Evolutionary conservation across 2,329 filamentous ascomycete species (phyloP).

Genomic region (Rutstroemia sp.): DNA sequence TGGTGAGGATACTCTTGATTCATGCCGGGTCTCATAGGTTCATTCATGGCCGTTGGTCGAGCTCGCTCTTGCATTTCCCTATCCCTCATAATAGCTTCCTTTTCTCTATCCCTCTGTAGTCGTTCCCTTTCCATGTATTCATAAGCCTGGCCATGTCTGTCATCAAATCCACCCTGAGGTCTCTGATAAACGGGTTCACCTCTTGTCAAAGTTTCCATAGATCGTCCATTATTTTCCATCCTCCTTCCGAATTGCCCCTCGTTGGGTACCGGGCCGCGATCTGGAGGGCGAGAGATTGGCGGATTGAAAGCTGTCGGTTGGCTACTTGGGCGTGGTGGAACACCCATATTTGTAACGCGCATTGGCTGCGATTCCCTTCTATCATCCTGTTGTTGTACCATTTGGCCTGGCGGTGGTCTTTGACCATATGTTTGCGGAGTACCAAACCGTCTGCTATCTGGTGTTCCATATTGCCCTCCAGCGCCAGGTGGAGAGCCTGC

Average conservation of each 20-base stretch:
- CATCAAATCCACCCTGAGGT: conserved; percentile 19
- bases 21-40: conserved; percentile 9
- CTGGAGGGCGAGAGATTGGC: conserved; percentile 38
- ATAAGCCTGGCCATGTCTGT: conserved; percentile 32
- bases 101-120: not conserved
- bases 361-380: conserved; percentile 30
- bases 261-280: conserved; percentile 25
- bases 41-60: conserved; percentile 33
- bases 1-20: conserved; percentile 23
- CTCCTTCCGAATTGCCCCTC: conserved; percentile 19
- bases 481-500: conserved; percentile 33
- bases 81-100: not conserved
- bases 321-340: conserved; percentile 28
- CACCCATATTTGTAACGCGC: conserved; percentile 23
- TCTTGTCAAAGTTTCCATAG: conserved; percentile 33
- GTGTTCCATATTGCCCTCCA: conserved; percentile 41
- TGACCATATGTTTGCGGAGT: conserved; percentile 50
- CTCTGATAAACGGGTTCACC: conserved; percentile 25
- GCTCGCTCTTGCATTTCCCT: conserved; percentile 14
- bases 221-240: conserved; percentile 14
- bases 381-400: conserved; percentile 37
- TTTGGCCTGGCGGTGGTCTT: conserved; percentile 30
- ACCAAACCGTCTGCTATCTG: conserved; percentile 50
- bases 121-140: conserved; percentile 47
- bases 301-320: conserved; percentile 28